Evolutionary conservation across 208 protist genomes (phyloP), one percentile per base, ranked within the genome.

Genomic region (Perkinsela sp.): DNA sequence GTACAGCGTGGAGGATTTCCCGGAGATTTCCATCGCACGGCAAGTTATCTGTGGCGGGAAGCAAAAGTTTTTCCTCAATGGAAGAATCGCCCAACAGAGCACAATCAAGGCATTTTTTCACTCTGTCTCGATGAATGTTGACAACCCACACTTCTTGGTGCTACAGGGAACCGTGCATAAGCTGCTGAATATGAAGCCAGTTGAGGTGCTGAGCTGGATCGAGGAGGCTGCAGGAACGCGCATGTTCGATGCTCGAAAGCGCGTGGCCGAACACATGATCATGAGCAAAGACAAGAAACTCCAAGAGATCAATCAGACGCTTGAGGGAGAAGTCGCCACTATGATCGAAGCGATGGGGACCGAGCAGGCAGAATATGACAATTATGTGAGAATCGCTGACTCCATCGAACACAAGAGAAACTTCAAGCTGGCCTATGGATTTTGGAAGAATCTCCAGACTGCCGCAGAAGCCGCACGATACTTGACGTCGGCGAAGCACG

Each of bases 71-170:
- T 83, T 99, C 67, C 96, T 99, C 70, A 99, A 99, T 78, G 97
- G 97, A 68, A 83, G 82, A 28, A 86, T 85, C 30, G 96, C 92
- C 1, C 89, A 96, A 73, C 84, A 92, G 66, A 94, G 85, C 67
- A 83, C 92, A 72, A 93, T 99, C 30, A 91, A 98, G 75, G 94
- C 98, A 70, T 89, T 99, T 28, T 99, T 99, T 75, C 92, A 98
- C 70, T 98, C 94, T 28, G 97, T 99, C 68, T 94, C 96, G 75
- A 82, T 99, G 13, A 99, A 99, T 76, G 93, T 99, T 13, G 98
- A 99, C 81, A 99, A 99, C 78, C 96, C 97, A 31, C 95, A 99
- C 76, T 99, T 99, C 74, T 88, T 99, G 71, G 98, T 99, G 73
- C 95, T 99, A 89, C 97, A 99, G 72, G 97, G 98, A 57, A 87